A percentile compares a stretch with the other conserved stretches of the same genome.
phyloP scores from a whole-genome alignment of 169 alveolate genomes.

The Plasmodium ovale region DNA sequence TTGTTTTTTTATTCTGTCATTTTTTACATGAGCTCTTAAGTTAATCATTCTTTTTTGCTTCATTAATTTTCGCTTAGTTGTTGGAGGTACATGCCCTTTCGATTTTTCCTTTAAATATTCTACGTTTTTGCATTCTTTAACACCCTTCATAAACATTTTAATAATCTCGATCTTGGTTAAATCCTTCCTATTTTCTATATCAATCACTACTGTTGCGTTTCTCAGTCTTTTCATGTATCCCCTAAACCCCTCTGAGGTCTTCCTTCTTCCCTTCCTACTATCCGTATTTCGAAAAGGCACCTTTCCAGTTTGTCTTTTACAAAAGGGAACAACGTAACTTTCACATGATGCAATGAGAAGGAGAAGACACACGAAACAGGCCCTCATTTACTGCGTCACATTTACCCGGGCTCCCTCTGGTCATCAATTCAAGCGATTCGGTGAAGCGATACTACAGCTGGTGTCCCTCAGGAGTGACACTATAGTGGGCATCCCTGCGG shows the following conservation, averaged over 20 bases:
- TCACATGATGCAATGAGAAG: conserved; percentile 16
- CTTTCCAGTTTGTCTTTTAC: neutral
- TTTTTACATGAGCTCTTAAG: conserved; percentile 58
- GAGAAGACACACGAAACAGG: neutral
- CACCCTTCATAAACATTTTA: conserved; percentile 75
- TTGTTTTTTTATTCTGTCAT: conserved; percentile 53
- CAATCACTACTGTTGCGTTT: conserved; percentile 74
- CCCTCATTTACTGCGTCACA: conserved; percentile 25
- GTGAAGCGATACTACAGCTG: too few relatives aligned
- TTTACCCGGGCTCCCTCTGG: neutral
- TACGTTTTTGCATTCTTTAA: conserved; percentile 73
- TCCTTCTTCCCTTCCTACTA: neutral
- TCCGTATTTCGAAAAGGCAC: neutral
- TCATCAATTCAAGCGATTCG: too few relatives aligned
- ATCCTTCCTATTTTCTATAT: conserved; percentile 67
- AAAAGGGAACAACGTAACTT: conserved; percentile 3
- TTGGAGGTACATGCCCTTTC: conserved; percentile 71
- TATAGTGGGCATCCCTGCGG: too few relatives aligned
- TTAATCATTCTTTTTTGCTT: conserved; percentile 75
- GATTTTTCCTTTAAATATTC: conserved; percentile 59
- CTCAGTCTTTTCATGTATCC: conserved; percentile 63
- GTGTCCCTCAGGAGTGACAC: too few relatives aligned
- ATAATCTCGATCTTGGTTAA: conserved; percentile 59
- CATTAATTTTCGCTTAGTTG: conserved; percentile 69
- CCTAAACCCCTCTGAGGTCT: neutral